Evolutionary conservation across 2,329 filamentous ascomycete species (phyloP).

Genomic region (Monosporascus sp.): DNA sequence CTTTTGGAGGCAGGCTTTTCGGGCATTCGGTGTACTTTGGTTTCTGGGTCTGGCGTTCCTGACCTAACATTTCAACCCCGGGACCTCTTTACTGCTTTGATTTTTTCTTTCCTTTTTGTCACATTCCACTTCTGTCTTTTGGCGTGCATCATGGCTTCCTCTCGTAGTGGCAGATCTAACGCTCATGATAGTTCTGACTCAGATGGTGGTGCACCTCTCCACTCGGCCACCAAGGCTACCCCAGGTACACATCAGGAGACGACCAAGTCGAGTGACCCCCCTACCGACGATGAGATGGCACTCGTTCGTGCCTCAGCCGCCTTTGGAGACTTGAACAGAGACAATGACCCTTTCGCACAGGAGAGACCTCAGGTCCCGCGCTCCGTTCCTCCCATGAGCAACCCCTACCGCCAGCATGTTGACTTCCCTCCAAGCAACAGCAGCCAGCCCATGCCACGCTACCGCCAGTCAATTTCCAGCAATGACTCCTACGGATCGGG

Average conservation of each 20-base stretch:
- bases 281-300: slow-evolving; percentile 15
- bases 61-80: no score
- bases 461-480: slow-evolving; percentile 1
- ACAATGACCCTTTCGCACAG: slow-evolving; percentile 8
- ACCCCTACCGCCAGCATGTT: slow-evolving; percentile 2
- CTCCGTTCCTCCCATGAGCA: slow-evolving; percentile 10
- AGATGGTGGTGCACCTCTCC: slow-evolving; percentile 14
- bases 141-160: slow-evolving; percentile 2
- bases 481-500: neutral
- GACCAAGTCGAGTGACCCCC: slow-evolving; percentile 2
- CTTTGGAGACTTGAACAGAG: slow-evolving; percentile 7
- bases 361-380: slow-evolving; percentile 8
- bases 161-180: slow-evolving; percentile 1
- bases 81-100: no score
- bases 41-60: no score
- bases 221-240: slow-evolving; percentile 6
- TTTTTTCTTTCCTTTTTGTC: no score
- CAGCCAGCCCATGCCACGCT: neutral
- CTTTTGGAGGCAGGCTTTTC: no score
- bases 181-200: slow-evolving; percentile 9
- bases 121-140: no score
- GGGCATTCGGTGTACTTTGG: no score
- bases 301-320: slow-evolving; percentile 15
- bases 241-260: slow-evolving; percentile 2
- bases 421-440: neutral